These are phyloP conservation scores for Diaporthe sp. DNA, from an alignment of 2,329 filamentous ascomycete genomes.

Conservation along the genomic window DNA sequence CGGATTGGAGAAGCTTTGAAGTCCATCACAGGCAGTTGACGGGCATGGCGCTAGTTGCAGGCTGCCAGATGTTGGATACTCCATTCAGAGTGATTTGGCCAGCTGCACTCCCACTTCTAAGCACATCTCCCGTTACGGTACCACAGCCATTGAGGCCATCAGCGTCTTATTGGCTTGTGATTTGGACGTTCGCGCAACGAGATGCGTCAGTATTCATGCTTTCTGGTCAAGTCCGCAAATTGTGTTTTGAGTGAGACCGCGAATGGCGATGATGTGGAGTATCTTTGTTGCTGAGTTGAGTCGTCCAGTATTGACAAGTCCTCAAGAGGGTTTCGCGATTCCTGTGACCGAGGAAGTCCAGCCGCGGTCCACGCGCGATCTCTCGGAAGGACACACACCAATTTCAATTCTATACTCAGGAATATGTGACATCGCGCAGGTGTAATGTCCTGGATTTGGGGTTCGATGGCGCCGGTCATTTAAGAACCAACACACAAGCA, in stretches of 20 bases:
- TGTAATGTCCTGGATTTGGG: not conserved
- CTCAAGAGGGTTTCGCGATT: not conserved
- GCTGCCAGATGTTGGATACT: no score
- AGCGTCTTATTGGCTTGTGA: no score
- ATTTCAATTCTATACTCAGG: not conserved
- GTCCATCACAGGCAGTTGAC: no score
- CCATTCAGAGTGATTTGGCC: no score
- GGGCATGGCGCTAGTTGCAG: no score
- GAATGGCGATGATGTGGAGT: not conserved
- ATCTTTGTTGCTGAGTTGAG: no score
- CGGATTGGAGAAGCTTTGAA: no score
- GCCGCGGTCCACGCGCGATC: not conserved
- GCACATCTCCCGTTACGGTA: no score
- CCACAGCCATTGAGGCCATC: no score
- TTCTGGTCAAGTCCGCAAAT: not conserved
- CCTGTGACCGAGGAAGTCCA: not conserved
- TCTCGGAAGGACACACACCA: not conserved
- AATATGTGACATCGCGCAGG: not conserved
- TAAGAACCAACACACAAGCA: not conserved
- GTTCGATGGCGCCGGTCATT: not conserved
- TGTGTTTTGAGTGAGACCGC: not conserved
- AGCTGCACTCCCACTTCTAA: no score
- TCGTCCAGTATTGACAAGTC: not conserved
- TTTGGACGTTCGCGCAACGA: no score
- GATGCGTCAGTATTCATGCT: no score